Conservation (phyloP, 2,329 filamentous ascomycete genomes). For the Aspergillus viridinutans region DNA sequence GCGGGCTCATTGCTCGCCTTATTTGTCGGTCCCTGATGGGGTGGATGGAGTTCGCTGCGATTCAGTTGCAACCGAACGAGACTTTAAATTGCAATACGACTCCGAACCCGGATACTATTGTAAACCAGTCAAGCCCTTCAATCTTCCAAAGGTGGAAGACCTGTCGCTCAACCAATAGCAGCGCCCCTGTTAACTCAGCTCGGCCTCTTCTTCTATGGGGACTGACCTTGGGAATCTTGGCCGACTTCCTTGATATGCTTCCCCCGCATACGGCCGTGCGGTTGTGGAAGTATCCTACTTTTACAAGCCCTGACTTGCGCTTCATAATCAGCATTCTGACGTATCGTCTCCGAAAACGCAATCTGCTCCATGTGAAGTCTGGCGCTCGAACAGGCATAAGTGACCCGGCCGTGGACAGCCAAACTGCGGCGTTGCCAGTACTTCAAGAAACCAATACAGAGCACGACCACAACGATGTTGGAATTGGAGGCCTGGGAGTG, state of each 20-base stretch:
- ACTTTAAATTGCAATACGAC: slow-evolving; percentile 55
- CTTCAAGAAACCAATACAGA: slow-evolving; percentile 14
- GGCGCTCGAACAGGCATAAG: slow-evolving; percentile 23
- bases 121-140: slow-evolving; percentile 18
- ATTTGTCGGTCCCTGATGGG: slow-evolving; percentile 56
- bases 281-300: slow-evolving; percentile 65
- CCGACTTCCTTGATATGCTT: slow-evolving; percentile 64
- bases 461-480: slow-evolving; percentile 33
- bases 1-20: slow-evolving; percentile 51
- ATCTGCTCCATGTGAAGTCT: slow-evolving; percentile 35
- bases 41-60: slow-evolving; percentile 64
- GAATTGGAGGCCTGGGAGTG: slow-evolving; percentile 37
- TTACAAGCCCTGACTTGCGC: slow-evolving; percentile 59
- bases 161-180: slow-evolving; percentile 28
- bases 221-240: slow-evolving; percentile 62
- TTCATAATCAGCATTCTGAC: slow-evolving; percentile 59
- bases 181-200: slow-evolving; percentile 26
- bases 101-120: slow-evolving; percentile 45
- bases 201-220: slow-evolving; percentile 63
- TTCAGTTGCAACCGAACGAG: slow-evolving; percentile 59
- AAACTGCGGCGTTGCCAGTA: slow-evolving; percentile 30
- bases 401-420: slow-evolving; percentile 29
- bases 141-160: slow-evolving; percentile 23
- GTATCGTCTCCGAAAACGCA: slow-evolving; percentile 52
- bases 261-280: slow-evolving; percentile 60